Conservation (phyloP, 768 basidiomycete species). For the Nidularia sp. region DNA sequence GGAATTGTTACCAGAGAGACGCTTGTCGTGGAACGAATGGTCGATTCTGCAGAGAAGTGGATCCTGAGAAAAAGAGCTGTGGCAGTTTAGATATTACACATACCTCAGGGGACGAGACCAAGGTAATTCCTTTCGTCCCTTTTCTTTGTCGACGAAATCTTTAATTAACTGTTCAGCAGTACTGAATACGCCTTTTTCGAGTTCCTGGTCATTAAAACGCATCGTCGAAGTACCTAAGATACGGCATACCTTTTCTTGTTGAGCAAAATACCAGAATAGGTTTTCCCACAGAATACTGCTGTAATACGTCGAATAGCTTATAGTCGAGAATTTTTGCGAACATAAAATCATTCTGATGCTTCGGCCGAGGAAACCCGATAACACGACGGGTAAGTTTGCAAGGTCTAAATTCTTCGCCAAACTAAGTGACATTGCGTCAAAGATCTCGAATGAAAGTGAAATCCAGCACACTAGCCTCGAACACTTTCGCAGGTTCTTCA, state of each 20-base stretch:
- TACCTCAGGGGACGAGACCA: slow-evolving; percentile 66
- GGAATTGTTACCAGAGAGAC: slow-evolving; percentile 43
- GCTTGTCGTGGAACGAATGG: slow-evolving; percentile 61
- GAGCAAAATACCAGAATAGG: slow-evolving; percentile 87
- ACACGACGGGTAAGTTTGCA: slow-evolving; percentile 75
- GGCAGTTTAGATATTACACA: too few relatives aligned
- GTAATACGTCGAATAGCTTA: slow-evolving; percentile 69
- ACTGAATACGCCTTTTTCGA: slow-evolving; percentile 42
- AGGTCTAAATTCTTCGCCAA: slow-evolving; percentile 89
- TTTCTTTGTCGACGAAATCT: slow-evolving; percentile 58
- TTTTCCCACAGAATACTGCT: slow-evolving; percentile 70
- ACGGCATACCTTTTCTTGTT: slow-evolving; percentile 66
- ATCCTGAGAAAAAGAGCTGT: too few relatives aligned
- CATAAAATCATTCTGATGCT: slow-evolving; percentile 72
- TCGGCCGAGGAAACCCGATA: slow-evolving; percentile 60
- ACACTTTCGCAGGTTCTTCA: slow-evolving; percentile 53
- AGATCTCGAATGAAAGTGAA: background rate
- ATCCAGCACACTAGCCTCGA: slow-evolving; percentile 44
- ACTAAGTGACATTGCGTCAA: slow-evolving; percentile 39
- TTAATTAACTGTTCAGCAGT: slow-evolving; percentile 79
- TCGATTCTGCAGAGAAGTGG: slow-evolving; percentile 17
- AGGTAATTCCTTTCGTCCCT: slow-evolving; percentile 48
- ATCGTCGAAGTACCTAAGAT: background rate
- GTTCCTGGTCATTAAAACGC: background rate
- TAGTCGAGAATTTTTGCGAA: slow-evolving; percentile 70